Base-by-base conservation (phyloP, 495 filamentous ascomycete species). In the Aspergillus taichungensis region DNA sequence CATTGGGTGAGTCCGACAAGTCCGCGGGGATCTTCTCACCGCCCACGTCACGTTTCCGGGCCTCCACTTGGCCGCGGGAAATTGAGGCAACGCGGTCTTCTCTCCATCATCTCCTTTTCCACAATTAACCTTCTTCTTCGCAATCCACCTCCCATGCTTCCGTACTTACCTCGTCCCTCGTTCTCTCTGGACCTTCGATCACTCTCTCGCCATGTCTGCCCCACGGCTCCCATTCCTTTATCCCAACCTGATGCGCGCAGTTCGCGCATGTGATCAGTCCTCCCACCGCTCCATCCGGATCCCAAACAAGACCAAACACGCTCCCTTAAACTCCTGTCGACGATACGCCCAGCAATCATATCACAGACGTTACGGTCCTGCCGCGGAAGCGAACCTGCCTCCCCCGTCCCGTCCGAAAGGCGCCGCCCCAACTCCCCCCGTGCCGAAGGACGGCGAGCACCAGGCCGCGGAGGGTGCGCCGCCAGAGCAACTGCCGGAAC, bases 171-270 rank as follows among this genome's bases (percentile, higher is more conserved):
- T 42, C 18, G 4, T 42, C 8, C 10, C 36, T 35, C 30, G 14
- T 14, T 24, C 24, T 29, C 30, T 39, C 35, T 32, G 24, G 36
- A 45, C 33, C 14, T 24, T 34, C 27, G n/a, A 13, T 33, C 18
- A 32, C 13, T 27, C 34, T 7, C 28, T 45, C 46, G 49, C 46
- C 44, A 91, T 91, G 86, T 77, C 83, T 40, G 70, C 77, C 8
- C 69, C 70, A 39, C 72, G 85, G 53, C 71, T 91, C 30, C 79
- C 78, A 3, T 88, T 89, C 54, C 73, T 89, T 11, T 89, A 88
- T 53, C 84, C 85, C 31, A 78, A 84, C 50, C 63, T 86, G 37
- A 83, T 80, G 45, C 67, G 66, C 11, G 57, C 64, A 2, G 54
- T 66, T 24, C 56, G 66, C 24, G 52, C 62, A 14, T 74, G 64